Conservation (phyloP, 495 filamentous ascomycete genomes). For the Aspergillus cristatus region DNA sequence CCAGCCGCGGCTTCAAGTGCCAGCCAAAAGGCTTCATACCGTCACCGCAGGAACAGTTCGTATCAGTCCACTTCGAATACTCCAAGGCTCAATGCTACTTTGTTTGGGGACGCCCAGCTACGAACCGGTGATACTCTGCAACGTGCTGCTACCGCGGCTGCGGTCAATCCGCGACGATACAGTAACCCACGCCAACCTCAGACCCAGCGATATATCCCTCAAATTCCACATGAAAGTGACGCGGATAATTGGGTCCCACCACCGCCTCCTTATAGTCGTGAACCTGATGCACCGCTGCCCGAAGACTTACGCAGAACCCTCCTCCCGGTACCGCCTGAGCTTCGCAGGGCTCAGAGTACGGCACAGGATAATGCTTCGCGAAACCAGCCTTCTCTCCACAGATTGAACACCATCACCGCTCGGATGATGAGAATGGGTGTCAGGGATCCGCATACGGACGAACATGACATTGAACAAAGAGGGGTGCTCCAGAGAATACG, state of each 20-base stretch:
- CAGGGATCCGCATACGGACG: constrained; percentile 10
- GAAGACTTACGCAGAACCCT: constrained; percentile 38
- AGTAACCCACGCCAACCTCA: constrained; percentile 32
- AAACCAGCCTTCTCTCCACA: constrained; percentile 23
- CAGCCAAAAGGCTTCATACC: constrained; percentile 6
- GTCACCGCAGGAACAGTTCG: constrained; percentile 18
- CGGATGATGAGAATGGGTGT: constrained; percentile 14
- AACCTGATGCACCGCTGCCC: constrained; percentile 52
- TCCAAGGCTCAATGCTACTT: constrained; percentile 1
- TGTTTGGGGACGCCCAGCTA: constrained; percentile 67
- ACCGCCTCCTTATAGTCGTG: constrained; percentile 75
- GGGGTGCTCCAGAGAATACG: constrained; percentile 5
- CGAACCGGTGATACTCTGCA: constrained; percentile 67
- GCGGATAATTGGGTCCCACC: constrained; percentile 91
- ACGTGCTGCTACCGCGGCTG: constrained; percentile 70
- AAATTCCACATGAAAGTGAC: constrained; percentile 76
- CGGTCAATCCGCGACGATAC: constrained; percentile 55
- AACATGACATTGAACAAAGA: constrained; percentile 6
- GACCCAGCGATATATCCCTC: constrained; percentile 13
- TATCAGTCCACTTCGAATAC: constrained; percentile 13
- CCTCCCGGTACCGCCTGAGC: constrained; percentile 17
- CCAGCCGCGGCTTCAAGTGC: constrained; percentile 9
- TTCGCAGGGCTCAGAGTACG: constrained; percentile 18
- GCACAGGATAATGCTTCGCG: constrained; percentile 3
- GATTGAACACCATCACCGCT: constrained; percentile 21